These are phyloP conservation scores for Massariosphaeria phaeospora DNA, from an alignment of 495 filamentous ascomycete species.

Conservation along the genomic window DNA sequence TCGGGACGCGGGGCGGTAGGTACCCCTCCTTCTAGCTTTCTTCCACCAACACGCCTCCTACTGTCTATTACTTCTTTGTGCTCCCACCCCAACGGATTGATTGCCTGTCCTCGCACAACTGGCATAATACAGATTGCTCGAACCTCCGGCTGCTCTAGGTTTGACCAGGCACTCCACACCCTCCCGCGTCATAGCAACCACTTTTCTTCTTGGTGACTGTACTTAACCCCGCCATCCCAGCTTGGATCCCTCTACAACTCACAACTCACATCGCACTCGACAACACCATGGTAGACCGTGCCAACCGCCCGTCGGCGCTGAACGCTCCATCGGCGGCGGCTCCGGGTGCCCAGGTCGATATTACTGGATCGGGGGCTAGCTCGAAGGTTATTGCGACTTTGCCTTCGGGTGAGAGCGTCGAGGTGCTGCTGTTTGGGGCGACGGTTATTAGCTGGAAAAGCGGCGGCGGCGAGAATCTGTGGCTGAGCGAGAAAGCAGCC, in stretches of 20 bases:
- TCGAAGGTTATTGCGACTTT: slow-evolving; percentile 60
- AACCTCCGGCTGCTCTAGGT: not conserved
- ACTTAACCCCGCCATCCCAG: not conserved
- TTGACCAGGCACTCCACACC: not conserved
- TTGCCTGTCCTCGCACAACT: not conserved
- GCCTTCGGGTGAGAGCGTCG: slow-evolving; percentile 78
- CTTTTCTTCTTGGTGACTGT: not conserved
- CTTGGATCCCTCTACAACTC: not conserved
- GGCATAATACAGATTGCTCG: not conserved
- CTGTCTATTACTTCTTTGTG: not conserved
- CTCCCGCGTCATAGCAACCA: not conserved
- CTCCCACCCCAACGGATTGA: not conserved
- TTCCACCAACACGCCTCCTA: not conserved
- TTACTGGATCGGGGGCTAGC: slow-evolving; percentile 19
- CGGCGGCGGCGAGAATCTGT: slow-evolving; percentile 79
- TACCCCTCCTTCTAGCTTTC: not conserved
- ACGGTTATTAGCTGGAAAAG: slow-evolving; percentile 92
- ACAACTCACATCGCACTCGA: not conserved
- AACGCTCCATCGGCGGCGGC: slow-evolving; percentile 24
- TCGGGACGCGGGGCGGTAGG: not conserved
- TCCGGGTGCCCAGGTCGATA: slow-evolving; percentile 25
- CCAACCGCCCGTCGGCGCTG: slow-evolving; percentile 28
- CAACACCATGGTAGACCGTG: slow-evolving; percentile 27
- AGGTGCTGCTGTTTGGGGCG: slow-evolving; percentile 83
- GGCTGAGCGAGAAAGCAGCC: slow-evolving; percentile 70